A percentile compares a stretch with the other conserved stretches of the same genome.
Conservation (phyloP, 352 stramenopile species). For the Phytopythium montanum region DNA sequence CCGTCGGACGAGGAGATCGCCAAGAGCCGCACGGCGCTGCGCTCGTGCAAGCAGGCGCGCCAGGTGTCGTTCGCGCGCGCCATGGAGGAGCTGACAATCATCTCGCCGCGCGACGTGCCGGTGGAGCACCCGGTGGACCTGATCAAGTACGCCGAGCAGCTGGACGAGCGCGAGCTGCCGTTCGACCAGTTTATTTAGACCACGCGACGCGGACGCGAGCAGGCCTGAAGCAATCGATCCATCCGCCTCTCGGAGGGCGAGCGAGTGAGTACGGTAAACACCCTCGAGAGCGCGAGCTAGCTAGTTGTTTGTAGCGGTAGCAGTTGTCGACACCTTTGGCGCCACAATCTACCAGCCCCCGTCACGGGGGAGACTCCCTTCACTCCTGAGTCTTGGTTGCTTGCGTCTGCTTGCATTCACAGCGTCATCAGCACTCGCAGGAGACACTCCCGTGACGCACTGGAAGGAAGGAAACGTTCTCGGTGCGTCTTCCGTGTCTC, state of each 20-base stretch:
- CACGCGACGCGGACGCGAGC: constrained; percentile 11
- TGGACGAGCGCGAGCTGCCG: constrained; percentile 59
- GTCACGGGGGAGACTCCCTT: constrained; percentile 1
- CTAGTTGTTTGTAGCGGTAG: constrained; percentile 6
- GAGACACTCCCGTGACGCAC: background rate
- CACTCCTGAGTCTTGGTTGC: too few species aligned
- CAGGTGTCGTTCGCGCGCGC: constrained; percentile 70
- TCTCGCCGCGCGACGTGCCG: constrained; percentile 71
- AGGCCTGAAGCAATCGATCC: constrained; percentile 1
- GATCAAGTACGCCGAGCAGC: constrained; percentile 83
- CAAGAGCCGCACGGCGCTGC: constrained; percentile 67
- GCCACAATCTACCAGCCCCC: constrained; percentile 1
- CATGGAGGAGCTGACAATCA: constrained; percentile 74
- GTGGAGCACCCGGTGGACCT: constrained; percentile 78
- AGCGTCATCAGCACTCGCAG: background rate
- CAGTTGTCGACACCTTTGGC: constrained; percentile 6
- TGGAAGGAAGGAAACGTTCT: background rate
- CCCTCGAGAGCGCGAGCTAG: background rate
- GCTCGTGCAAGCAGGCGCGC: constrained; percentile 70
- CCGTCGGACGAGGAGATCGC: constrained; percentile 53
- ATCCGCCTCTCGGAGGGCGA: background rate
- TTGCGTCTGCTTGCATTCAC: too few species aligned
- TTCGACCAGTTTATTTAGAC: constrained; percentile 64
- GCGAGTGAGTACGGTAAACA: background rate
- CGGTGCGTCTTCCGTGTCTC: background rate